Evolutionary conservation across 768 basidiomycete genomes (phyloP).

Genomic region (Russula emetica): DNA sequence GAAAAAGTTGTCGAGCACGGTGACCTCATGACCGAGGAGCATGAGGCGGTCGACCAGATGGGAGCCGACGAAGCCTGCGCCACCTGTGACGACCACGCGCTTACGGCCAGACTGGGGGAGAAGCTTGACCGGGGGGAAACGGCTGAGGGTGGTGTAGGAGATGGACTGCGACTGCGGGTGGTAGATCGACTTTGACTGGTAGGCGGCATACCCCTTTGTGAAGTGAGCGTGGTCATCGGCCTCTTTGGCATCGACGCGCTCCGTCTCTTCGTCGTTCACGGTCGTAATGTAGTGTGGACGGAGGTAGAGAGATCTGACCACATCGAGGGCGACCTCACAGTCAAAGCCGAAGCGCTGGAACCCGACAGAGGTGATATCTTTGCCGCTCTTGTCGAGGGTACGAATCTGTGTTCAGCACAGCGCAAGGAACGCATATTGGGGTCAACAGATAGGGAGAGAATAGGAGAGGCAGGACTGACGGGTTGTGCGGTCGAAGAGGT

Average conservation of each 20-base stretch:
- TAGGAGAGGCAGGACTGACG: constrained; percentile 1
- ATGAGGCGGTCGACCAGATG: constrained; percentile 97
- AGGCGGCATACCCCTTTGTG: constrained; percentile 45
- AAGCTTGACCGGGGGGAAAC: constrained; percentile 90
- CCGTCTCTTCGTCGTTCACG: constrained; percentile 31
- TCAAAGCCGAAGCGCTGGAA: constrained; percentile 87
- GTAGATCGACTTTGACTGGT: constrained; percentile 84
- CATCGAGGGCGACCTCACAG: constrained; percentile 72
- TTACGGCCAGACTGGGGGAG: constrained; percentile 74
- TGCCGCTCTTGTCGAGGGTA: constrained; percentile 68
- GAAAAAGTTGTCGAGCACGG: constrained; percentile 98
- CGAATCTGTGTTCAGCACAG: constrained; percentile 43
- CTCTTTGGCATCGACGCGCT: constrained; percentile 40
- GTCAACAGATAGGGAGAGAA: background rate
- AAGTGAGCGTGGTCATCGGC: constrained; percentile 49
- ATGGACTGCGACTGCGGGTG: constrained; percentile 75
- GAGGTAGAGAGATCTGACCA: constrained; percentile 84
- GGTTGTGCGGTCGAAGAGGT: constrained; percentile 13
- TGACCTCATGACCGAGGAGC: constrained; percentile 96
- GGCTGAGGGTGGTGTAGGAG: constrained; percentile 86
- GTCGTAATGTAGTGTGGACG: constrained; percentile 69
- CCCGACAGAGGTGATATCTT: constrained; percentile 76
- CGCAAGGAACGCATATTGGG: background rate
- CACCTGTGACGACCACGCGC: constrained; percentile 91
- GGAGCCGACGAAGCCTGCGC: constrained; percentile 98